phyloP scores from a whole-genome alignment of 2,329 filamentous ascomycete species.

The Pseudocercospora vitis region DNA sequence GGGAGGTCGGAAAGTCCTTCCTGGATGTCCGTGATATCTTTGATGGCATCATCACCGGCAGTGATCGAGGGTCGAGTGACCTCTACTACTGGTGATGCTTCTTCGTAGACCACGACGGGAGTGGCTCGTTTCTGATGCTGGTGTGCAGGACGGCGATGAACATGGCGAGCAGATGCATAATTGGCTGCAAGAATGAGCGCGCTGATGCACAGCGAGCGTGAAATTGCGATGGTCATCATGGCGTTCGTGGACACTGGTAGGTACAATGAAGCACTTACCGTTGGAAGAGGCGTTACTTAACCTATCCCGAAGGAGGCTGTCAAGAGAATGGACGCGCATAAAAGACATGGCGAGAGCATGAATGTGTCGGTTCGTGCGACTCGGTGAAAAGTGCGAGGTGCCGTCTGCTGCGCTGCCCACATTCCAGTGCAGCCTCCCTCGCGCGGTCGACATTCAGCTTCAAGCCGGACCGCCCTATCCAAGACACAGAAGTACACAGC shows the following conservation, averaged over 20 bases:
- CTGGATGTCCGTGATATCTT: slow-evolving; percentile 24
- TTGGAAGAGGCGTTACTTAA: not conserved
- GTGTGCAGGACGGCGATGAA: slow-evolving; percentile 13
- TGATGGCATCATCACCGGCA: slow-evolving; percentile 22
- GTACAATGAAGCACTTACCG: not conserved
- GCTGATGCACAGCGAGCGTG: slow-evolving; percentile 1
- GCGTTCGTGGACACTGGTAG: not conserved
- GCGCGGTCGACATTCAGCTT: not conserved
- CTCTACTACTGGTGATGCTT: not conserved
- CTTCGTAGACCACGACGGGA: not conserved
- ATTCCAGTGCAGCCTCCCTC: slow-evolving; percentile 8
- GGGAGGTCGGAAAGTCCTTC: slow-evolving; percentile 22
- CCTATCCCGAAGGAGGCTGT: slow-evolving; percentile 16
- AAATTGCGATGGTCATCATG: slow-evolving; percentile 6
- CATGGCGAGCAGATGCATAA: slow-evolving; percentile 6
- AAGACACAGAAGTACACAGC: too few relatives aligned
- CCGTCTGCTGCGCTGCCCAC: not conserved
- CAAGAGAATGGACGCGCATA: slow-evolving; percentile 14
- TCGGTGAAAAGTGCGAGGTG: not conserved
- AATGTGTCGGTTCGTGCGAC: slow-evolving; percentile 14
- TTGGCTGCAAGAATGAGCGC: not conserved
- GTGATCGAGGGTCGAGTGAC: slow-evolving; percentile 8
- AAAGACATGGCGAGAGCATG: slow-evolving; percentile 17
- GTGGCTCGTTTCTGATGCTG: slow-evolving; percentile 9
- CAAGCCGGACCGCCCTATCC: too few relatives aligned